Evolutionary conservation across 2,329 filamentous ascomycete genomes (phyloP), one percentile per base, ranked within the genome.

Genomic region (Aureobasidium sp.): DNA sequence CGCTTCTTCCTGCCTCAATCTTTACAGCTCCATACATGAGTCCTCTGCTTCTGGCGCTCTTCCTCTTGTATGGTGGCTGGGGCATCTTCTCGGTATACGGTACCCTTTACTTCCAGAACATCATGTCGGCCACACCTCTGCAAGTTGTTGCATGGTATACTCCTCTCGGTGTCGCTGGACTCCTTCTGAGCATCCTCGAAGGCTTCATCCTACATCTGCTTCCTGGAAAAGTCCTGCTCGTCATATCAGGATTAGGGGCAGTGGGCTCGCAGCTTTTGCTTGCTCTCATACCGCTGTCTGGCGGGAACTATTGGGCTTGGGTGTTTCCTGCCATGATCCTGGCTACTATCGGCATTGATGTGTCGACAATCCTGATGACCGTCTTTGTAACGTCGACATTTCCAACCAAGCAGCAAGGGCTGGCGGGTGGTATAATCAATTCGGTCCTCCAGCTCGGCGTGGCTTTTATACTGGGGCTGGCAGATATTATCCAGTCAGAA

Each of bases 341-440:
- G 64, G 81, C 81, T 14, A 92, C 88, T 0, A 77, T 91, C 36
- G 87, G 86, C 25, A 85, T 91, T 63, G 89, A 93, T 68, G 84
- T 91, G 61, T 84, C 84, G 8, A 91, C 87, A 74, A 90, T 87
- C 69, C 81, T 91, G 1, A 83, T 85, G 29, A 91, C 88, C 67
- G 82, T 92, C 63, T 91, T 89, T 73, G 87, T 73, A 47, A 91
- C 88, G 0, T 91, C 88, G 0, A 82, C 82, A 11, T 77, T 91
- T 64, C 86, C 88, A 0, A 77, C 78, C 5, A 79, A 82, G 14
- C 79, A 85, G 53, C 89, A 92, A 70, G 88, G 87, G 0, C 77
- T 90, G 0, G 88, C 87, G 0, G 87, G 88, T 1, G 88, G 84
- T 0, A 72, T 91, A 50, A 85, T 89, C 68, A 90, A 88, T 73